Evolutionary conservation across 2,329 filamentous ascomycete species (phyloP).

Genomic region (Aureobasidium zeae): DNA sequence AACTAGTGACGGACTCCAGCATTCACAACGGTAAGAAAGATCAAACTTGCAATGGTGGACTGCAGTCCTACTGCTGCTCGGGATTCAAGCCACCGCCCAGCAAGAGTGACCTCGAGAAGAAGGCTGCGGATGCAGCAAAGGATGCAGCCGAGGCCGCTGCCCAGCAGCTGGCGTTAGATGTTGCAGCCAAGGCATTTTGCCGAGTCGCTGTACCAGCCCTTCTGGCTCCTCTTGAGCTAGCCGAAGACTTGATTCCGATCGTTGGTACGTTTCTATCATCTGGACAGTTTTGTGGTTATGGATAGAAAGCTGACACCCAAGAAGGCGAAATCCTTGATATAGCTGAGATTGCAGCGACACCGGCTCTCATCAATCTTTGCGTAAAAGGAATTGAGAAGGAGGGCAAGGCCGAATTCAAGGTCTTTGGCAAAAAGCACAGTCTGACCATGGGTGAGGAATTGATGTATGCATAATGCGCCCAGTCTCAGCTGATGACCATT

Average conservation of each 20-base stretch:
- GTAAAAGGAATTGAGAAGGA: constrained; percentile 29
- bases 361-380: constrained; percentile 26
- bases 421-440: constrained; percentile 24
- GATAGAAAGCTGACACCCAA: too few relatives aligned
- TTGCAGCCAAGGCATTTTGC: constrained; percentile 31
- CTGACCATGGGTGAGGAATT: not conserved
- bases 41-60: constrained; percentile 25
- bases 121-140: constrained; percentile 23
- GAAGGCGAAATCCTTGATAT: constrained; percentile 17
- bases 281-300: too few relatives aligned
- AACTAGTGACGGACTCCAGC: constrained; percentile 27
- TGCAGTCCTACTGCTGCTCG: constrained; percentile 21
- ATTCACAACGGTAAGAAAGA: constrained; percentile 25
- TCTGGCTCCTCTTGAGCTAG: constrained; percentile 19
- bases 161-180: constrained; percentile 26
- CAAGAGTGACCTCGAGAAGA: constrained; percentile 18
- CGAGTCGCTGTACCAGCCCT: constrained; percentile 28
- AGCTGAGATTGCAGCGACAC: constrained; percentile 23
- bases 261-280: constrained; percentile 14
- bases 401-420: constrained; percentile 26
- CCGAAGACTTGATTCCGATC: constrained; percentile 16
- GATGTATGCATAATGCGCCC: too few relatives aligned
- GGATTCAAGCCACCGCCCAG: constrained; percentile 26
- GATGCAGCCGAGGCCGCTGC: constrained; percentile 24
- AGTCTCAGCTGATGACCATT: too few relatives aligned